A percentile compares a stretch with the other conserved stretches of the same genome.
These are phyloP conservation scores for Tanacetum coccineum DNA, from an alignment of 129 eudicot genomes.

Conservation along the genomic window DNA sequence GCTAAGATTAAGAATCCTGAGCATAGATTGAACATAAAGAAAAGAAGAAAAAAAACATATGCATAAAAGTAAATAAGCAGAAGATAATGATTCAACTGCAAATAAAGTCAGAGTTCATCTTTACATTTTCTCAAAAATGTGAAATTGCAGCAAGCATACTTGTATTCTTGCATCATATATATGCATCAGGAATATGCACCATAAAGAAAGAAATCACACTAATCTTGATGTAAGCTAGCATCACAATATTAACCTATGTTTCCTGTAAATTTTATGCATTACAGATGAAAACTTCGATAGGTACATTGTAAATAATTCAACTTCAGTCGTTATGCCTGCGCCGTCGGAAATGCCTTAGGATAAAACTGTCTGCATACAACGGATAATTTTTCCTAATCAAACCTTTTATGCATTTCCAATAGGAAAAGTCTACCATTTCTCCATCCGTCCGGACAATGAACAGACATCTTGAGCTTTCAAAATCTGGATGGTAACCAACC, in stretches of 20 bases:
- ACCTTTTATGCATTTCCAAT: slow-evolving; percentile 98
- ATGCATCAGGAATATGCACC: slow-evolving; percentile 22
- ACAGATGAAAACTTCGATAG: slow-evolving; percentile 9
- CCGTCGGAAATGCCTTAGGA: slow-evolving; percentile 76
- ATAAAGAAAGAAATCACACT: slow-evolving; percentile 10
- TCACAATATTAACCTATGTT: slow-evolving; percentile 19
- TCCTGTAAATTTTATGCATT: background rate
- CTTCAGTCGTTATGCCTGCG: slow-evolving; percentile 57
- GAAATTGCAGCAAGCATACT: slow-evolving; percentile 21
- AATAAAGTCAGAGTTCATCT: slow-evolving; percentile 29
- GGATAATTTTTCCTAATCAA: slow-evolving; percentile 88
- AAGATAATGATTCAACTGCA: slow-evolving; percentile 10
- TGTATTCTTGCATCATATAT: slow-evolving; percentile 21
- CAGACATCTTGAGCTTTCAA: slow-evolving; percentile 75
- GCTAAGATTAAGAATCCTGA: slow-evolving; percentile 4
- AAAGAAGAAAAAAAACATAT: background rate
- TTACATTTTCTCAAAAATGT: slow-evolving; percentile 29
- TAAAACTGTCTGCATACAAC: slow-evolving; percentile 84
- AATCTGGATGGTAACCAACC: slow-evolving; percentile 93
- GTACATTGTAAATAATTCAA: background rate
- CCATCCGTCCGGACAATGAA: slow-evolving; percentile 87
- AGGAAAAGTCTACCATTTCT: slow-evolving; percentile 77
- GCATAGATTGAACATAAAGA: background rate
- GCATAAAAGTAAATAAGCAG: too few relatives aligned
- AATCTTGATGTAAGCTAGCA: slow-evolving; percentile 25